A percentile compares a stretch with the other conserved stretches of the same genome.
Conservation (phyloP, 192 early-diverging fungal genomes). For the Neocallimastix lanati region DNA sequence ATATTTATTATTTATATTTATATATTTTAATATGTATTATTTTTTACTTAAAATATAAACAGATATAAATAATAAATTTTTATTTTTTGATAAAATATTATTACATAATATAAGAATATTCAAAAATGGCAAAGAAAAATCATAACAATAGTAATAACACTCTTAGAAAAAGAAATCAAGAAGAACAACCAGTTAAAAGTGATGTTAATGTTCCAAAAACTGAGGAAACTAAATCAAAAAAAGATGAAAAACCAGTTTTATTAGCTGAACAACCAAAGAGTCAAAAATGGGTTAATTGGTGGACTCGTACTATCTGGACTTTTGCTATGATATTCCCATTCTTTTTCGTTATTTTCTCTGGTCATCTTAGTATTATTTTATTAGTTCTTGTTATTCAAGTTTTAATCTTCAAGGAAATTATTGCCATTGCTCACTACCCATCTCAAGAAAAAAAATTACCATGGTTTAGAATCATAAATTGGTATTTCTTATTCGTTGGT, state of each 20-base stretch:
- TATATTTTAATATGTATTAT: too few species aligned
- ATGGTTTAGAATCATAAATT: conserved; percentile 83
- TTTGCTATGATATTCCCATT: conserved; percentile 79
- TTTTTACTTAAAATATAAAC: too few species aligned
- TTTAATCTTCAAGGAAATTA: conserved; percentile 84
- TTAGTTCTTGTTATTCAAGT: conserved; percentile 69
- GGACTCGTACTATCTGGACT: conserved; percentile 65
- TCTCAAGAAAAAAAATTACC: conserved; percentile 68
- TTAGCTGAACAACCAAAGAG: conserved; percentile 19
- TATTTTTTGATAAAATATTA: too few species aligned
- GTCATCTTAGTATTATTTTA: conserved; percentile 69
- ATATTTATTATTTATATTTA: too few species aligned
- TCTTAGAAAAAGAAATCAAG: not conserved
- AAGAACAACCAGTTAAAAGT: not conserved
- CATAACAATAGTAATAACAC: not conserved
- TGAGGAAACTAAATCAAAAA: not conserved
- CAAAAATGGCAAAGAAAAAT: not conserved
- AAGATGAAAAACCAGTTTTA: conserved; percentile 5
- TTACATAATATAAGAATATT: too few species aligned
- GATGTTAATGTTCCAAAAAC: not conserved
- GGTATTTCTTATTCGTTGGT: conserved; percentile 78
- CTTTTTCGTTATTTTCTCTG: conserved; percentile 31
- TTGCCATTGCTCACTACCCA: conserved; percentile 64
- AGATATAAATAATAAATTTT: too few species aligned
- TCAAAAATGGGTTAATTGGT: conserved; percentile 62